Base-by-base conservation (phyloP, 2,329 filamentous ascomycete species). In the Aspergillus sp. region DNA sequence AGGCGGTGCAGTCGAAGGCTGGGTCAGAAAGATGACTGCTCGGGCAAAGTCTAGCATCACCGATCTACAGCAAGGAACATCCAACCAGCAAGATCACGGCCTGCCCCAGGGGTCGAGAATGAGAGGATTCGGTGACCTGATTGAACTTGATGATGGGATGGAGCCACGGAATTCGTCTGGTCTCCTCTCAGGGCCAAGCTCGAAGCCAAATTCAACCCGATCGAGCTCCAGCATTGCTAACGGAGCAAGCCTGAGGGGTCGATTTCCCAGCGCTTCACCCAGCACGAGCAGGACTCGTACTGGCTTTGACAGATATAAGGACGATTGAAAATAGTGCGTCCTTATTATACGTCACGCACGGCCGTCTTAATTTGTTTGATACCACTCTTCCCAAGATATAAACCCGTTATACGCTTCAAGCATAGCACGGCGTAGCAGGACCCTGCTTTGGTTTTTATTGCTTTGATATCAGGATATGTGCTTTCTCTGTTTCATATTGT, bases 1-100 rank as follows among this genome's bases (percentile, higher is more conserved):
- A 9, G 92, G 93, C 1, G 89, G 91, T 5, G 89, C 89, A 2
- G 87, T 98, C 30, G 95, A 98, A 75, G 89, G 88, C 1, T 99
- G 95, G 92, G 80, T 98, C 58, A 83, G 93, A 59, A 91, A 91
- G 61, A 87, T 96, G 38, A 91, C 91, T 1, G 74, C 68, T 9
- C 73, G 72, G 48, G 76, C 76, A 3, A 77, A 76, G 50, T 64
- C 70, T 8, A 70, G 73, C 11, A 62, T 78, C 52, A 72, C 66
- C 50, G 75, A 77, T 22, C 61, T 78, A 17, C 75, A 78, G 54
- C 71, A 75, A 58, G 61, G 64, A 15, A 55, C 66, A n/a, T 62
- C 66, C 6, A 60, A 52, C 24, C 55, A 60, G 17, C 64, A 66
- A 44, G 52, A 48, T 32, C 60, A 55, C 17, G 64, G 64, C 24